Evolutionary conservation across 73 alveolate genomes (phyloP).

Genomic region (Effrenium voratum): DNA sequence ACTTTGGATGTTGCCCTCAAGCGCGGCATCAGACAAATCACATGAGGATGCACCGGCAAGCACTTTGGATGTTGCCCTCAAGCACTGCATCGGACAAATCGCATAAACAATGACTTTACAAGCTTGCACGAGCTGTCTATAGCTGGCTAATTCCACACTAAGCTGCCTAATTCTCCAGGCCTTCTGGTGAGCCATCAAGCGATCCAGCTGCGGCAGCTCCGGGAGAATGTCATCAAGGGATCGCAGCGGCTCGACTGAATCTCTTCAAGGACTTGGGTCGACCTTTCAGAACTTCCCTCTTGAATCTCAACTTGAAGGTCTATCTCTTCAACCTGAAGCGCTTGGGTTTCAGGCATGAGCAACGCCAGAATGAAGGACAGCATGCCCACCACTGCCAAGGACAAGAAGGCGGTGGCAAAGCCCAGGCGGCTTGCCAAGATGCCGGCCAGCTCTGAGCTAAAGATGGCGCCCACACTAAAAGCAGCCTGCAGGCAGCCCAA

Average conservation of each 20-base stretch:
- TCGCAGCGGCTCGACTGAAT: too few relatives aligned
- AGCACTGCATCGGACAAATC: constrained; percentile 18
- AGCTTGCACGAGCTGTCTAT: not conserved
- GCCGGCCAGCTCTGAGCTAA: constrained; percentile 73
- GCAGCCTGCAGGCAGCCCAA: constrained; percentile 91
- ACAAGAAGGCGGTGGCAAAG: constrained; percentile 40
- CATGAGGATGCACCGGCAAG: constrained; percentile 64
- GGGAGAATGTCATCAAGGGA: constrained; percentile 11
- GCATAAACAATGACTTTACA: not conserved
- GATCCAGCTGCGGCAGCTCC: constrained; percentile 59
- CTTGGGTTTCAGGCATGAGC: constrained; percentile 30
- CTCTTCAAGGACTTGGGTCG: too few relatives aligned
- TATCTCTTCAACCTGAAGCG: too few relatives aligned
- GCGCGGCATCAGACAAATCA: not conserved
- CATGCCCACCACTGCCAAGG: constrained; percentile 41
- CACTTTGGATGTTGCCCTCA: constrained; percentile 64
- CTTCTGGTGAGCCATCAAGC: not conserved
- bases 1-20: constrained; percentile 58
- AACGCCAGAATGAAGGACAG: constrained; percentile 10
- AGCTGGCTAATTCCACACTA: not conserved
- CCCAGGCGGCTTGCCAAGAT: constrained; percentile 52
- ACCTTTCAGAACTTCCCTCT: too few relatives aligned
- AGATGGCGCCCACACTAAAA: constrained; percentile 73
- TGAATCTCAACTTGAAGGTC: too few relatives aligned
- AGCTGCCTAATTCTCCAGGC: not conserved